Conservation (phyloP, 2,329 filamentous ascomycete genomes). For the Neonectria hederae region DNA sequence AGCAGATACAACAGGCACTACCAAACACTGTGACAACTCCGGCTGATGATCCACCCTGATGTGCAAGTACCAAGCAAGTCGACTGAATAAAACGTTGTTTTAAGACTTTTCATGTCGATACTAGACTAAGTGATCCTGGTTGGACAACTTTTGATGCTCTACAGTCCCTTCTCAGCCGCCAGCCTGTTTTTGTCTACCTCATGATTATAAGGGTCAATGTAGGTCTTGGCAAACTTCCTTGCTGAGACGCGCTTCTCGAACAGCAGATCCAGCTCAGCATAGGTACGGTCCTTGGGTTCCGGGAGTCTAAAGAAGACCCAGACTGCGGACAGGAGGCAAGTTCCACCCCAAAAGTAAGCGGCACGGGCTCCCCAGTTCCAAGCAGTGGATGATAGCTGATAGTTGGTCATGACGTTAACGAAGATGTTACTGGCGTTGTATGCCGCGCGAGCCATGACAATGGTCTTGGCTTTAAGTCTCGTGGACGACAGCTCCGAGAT, state of each 20-base stretch:
- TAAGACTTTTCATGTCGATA: background rate
- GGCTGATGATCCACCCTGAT: constrained; percentile 8
- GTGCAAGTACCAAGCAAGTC: background rate
- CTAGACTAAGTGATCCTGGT: background rate
- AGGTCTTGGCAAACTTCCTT: constrained; percentile 52
- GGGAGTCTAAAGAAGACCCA: constrained; percentile 63
- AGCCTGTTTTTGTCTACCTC: constrained; percentile 19
- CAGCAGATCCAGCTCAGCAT: constrained; percentile 55
- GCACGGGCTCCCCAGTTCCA: constrained; percentile 60
- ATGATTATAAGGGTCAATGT: constrained; percentile 49
- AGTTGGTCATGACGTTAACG: constrained; percentile 59
- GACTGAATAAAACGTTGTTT: background rate
- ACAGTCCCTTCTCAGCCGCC: constrained; percentile 21
- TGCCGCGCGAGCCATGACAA: constrained; percentile 58
- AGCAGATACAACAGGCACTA: constrained; percentile 51
- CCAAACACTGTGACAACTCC: constrained; percentile 36
- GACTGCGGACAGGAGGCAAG: constrained; percentile 56
- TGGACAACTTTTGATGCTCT: background rate
- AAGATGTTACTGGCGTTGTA: constrained; percentile 60
- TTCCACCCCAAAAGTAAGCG: constrained; percentile 59
- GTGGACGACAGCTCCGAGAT: constrained; percentile 63
- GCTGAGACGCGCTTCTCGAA: constrained; percentile 52
- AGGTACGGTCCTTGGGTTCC: constrained; percentile 61
- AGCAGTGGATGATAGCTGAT: constrained; percentile 56
- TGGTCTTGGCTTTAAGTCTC: constrained; percentile 63